Conservation (phyloP, 2,329 filamentous ascomycete genomes). For the Thielaviopsis euricoi region DNA sequence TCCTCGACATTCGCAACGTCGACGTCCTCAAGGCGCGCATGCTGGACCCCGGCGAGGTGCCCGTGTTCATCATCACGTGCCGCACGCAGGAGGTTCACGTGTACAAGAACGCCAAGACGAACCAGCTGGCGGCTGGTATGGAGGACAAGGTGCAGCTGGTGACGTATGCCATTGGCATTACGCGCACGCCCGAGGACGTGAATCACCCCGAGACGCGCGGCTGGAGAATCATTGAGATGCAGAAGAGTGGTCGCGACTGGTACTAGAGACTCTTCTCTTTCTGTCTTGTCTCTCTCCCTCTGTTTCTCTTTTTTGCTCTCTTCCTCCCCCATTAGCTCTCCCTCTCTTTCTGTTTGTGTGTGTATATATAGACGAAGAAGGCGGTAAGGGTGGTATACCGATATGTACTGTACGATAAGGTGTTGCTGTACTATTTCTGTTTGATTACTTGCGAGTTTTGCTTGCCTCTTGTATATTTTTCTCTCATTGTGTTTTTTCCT, state of each 20-base stretch:
- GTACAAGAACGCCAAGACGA: conserved; percentile 81
- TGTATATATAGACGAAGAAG: not conserved
- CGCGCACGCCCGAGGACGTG: conserved; percentile 83
- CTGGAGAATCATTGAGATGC: conserved; percentile 95
- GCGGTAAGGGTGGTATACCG: not conserved
- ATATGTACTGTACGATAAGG: conserved; percentile 9
- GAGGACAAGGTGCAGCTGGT: conserved; percentile 97
- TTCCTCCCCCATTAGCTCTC: not conserved
- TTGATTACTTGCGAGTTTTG: not conserved
- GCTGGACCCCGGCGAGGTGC: conserved; percentile 71
- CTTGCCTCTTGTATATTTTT: not conserved
- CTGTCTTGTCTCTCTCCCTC: too few relatives aligned
- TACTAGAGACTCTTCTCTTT: conserved; percentile 28
- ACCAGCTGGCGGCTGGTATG: conserved; percentile 86
- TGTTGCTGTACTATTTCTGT: conserved; percentile 6
- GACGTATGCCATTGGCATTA: conserved; percentile 94
- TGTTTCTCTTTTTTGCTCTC: not conserved
- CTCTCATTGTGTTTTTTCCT: not conserved
- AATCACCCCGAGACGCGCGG: conserved; percentile 92
- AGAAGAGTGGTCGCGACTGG: conserved; percentile 92
- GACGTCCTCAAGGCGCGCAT: conserved; percentile 71
- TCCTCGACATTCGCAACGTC: conserved; percentile 87
- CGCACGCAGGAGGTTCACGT: conserved; percentile 96
- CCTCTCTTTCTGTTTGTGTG: not conserved
- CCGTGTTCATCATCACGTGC: conserved; percentile 94